Conservation (phyloP, 2,329 filamentous ascomycete species). For the Ceratocystis cacaofunesta region DNA sequence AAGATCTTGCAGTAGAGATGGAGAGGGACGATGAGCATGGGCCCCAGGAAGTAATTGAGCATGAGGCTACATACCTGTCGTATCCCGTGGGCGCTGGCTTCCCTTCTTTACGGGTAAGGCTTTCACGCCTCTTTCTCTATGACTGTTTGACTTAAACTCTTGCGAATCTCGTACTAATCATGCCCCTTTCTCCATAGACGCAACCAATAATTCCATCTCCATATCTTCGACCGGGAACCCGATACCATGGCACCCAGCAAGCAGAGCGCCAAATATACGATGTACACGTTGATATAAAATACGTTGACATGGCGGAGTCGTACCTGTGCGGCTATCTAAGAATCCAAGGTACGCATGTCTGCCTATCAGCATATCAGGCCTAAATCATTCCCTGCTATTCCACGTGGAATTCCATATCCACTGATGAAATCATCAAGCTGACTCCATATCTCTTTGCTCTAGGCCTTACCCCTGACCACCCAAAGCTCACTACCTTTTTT, state of each 20-base stretch:
- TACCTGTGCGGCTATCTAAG: conserved; percentile 89
- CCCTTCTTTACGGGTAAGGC: neutral
- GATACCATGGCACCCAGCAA: conserved; percentile 78
- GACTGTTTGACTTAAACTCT: neutral
- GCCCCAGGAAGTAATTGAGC: neutral
- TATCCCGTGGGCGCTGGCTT: neutral
- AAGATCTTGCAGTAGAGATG: neutral
- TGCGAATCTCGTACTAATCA: neutral
- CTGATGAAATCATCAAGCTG: neutral
- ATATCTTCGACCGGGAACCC: conserved; percentile 72
- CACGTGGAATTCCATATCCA: neutral
- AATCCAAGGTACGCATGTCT: conserved; percentile 59
- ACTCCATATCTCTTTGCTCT: conserved; percentile 14
- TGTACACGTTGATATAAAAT: conserved; percentile 91
- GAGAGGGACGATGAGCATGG: neutral
- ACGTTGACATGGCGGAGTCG: conserved; percentile 86
- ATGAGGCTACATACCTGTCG: neutral
- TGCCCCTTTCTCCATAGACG: neutral
- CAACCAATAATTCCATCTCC: conserved; percentile 61
- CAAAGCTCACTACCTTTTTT: conserved; percentile 95
- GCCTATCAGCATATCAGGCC: conserved; percentile 4
- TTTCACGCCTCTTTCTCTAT: neutral
- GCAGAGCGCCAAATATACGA: conserved; percentile 89
- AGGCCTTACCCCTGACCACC: conserved; percentile 91
- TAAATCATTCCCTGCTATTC: conserved; percentile 8